These are phyloP conservation scores for Nelumbo lutea DNA, from an alignment of 164 flowering plant genomes.

Conservation along the genomic window DNA sequence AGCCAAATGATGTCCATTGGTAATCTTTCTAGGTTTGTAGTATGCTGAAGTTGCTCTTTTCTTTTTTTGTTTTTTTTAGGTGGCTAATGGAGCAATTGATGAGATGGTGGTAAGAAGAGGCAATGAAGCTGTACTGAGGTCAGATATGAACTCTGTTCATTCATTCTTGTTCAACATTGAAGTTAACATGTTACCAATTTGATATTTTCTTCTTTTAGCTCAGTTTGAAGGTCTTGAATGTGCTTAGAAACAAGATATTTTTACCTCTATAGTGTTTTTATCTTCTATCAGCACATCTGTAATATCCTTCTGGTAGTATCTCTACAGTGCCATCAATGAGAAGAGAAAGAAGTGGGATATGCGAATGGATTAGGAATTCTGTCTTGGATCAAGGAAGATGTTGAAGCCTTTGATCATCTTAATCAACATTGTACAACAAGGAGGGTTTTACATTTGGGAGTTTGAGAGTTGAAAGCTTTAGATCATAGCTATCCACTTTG, in stretches of 20 bases:
- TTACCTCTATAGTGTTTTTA: too few relatives aligned
- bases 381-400: too few relatives aligned
- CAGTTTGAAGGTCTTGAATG: not conserved
- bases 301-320: not conserved
- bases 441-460: too few relatives aligned
- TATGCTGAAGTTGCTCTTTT: not conserved
- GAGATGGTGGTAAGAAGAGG: conserved; percentile 73
- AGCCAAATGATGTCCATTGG: not conserved
- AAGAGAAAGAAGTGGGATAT: too few relatives aligned
- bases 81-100: conserved; percentile 86
- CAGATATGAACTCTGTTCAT: not conserved
- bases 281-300: too few relatives aligned
- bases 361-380: too few relatives aligned
- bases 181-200: not conserved
- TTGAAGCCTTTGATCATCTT: too few relatives aligned
- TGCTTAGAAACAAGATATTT: not conserved
- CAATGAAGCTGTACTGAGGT: conserved; percentile 99
- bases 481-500: too few relatives aligned
- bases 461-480: too few relatives aligned
- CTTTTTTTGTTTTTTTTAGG: conserved; percentile 37
- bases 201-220: not conserved
- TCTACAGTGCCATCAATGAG: not conserved
- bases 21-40: not conserved
- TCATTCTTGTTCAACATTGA: conserved; percentile 1
- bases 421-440: too few relatives aligned